Base-by-base conservation (phyloP, 108 stramenopile species). In the Fragilaria crotonensis region DNA sequence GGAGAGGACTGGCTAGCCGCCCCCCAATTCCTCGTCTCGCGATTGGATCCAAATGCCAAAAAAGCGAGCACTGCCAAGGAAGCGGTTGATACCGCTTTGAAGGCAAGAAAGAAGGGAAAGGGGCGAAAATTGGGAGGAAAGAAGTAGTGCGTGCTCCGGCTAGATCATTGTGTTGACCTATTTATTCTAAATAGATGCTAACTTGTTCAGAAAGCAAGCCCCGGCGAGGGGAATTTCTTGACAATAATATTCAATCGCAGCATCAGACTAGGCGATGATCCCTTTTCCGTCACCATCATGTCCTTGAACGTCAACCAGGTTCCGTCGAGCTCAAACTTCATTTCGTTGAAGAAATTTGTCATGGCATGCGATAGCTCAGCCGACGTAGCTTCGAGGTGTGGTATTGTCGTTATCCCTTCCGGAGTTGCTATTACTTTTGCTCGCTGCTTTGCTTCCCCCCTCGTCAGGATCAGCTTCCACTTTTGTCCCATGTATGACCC, bases 1-100 rank as follows among this genome's bases (percentile, higher is more conserved):
- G 89, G 89, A 28, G 77, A 87, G 64, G 89, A 94, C 69, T 94
- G 89, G 89, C 55, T 94, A 51, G 59, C 64, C 23, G 81, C 87
- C n/a, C 89, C 89, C 21, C 79, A 66, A 28, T 89, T 83, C 55
- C 33, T 94, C 57, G 49, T 59, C 30, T 59, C 67, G 25, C 57
- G 59, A 47, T 36, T 90, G 30, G 92, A 93, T 57, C 79, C 78
- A 17, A 67, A 76, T 50, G 57, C 67, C 0, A 61, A 63, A 29
- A 64, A 45, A 21, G 67, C 60, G 48, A 72, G 64, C 48, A 71
- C 57, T 28, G 64, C 61, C 17, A 84, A 80, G 66, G 72, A 73
- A 22, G 72, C 71, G 5, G 66, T 84, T 29, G 75, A 58, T 57
- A 73, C 62, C 20, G 86, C 86, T 21, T 55, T 86, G 52, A 81